These are phyloP conservation scores for Pleurotus salmoneostramineus DNA, from an alignment of 768 basidiomycete genomes.

Conservation along the genomic window DNA sequence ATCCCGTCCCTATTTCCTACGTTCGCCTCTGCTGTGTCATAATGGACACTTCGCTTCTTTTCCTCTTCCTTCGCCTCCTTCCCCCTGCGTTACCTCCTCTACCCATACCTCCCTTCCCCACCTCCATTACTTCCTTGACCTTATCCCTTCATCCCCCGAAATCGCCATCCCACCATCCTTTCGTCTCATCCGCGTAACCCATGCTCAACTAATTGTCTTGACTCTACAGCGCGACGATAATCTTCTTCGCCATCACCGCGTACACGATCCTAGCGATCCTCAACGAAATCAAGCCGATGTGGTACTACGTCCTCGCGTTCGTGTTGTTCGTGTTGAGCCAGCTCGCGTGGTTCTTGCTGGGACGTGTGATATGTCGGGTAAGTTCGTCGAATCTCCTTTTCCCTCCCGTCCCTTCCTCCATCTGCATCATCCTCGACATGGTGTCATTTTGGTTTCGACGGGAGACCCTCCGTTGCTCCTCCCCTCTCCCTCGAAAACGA, in stretches of 20 bases:
- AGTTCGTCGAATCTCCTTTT: conserved; percentile 11
- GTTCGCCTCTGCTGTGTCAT: too few relatives aligned
- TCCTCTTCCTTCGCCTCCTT: too few relatives aligned
- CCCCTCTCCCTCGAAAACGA: not conserved
- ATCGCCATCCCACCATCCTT: too few relatives aligned
- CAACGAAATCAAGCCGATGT: conserved; percentile 75
- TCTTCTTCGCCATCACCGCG: conserved; percentile 74
- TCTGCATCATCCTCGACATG: not conserved
- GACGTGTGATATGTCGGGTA: conserved; percentile 69
- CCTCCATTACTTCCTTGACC: too few relatives aligned
- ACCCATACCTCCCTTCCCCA: too few relatives aligned
- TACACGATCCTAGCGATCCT: conserved; percentile 77
- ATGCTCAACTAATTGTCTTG: too few relatives aligned
- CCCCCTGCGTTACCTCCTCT: too few relatives aligned
- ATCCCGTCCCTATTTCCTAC: not conserved
- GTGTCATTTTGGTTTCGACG: not conserved
- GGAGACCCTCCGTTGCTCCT: not conserved
- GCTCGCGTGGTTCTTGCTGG: conserved; percentile 79
- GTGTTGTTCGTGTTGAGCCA: conserved; percentile 77
- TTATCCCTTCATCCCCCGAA: too few relatives aligned
- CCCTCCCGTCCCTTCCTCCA: not conserved
- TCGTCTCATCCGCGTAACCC: too few relatives aligned
- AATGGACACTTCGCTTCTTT: too few relatives aligned
- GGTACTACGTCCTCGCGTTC: conserved; percentile 73
- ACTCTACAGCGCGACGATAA: conserved; percentile 48